These are phyloP conservation scores for Blastobotrys parvus DNA, from an alignment of 805 yeast genomes.

Conservation along the genomic window DNA sequence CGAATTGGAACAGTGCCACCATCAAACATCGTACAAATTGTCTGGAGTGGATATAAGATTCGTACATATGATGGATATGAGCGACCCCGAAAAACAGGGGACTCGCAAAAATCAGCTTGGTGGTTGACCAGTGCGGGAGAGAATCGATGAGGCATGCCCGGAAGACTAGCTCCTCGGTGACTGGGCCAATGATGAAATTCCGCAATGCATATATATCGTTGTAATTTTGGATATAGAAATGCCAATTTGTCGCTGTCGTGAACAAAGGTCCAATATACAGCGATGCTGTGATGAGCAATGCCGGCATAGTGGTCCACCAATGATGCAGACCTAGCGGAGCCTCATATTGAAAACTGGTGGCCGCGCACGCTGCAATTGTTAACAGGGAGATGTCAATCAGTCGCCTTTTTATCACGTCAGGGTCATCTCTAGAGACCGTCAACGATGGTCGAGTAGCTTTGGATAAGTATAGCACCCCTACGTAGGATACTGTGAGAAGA, in stretches of 20 bases:
- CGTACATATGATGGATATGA: slow-evolving; percentile 67
- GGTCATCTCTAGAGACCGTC: slow-evolving; percentile 15
- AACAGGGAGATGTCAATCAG: slow-evolving; percentile 27
- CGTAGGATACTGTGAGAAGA: slow-evolving; percentile 17
- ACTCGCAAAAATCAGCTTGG: slow-evolving; percentile 29
- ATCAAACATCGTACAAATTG: slow-evolving; percentile 7
- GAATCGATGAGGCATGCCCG: slow-evolving; percentile 38
- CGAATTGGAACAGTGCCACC: slow-evolving; percentile 41
- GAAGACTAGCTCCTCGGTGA: slow-evolving; percentile 70
- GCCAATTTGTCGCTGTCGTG: slow-evolving; percentile 17
- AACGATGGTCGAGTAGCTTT: slow-evolving; percentile 17
- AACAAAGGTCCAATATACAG: slow-evolving; percentile 44
- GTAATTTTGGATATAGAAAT: slow-evolving; percentile 17
- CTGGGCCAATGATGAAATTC: slow-evolving; percentile 60
- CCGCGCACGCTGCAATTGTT: slow-evolving; percentile 2
- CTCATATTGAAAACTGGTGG: too few relatives aligned
- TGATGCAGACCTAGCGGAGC: neutral
- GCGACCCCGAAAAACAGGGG: slow-evolving; percentile 71
- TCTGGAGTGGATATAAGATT: slow-evolving; percentile 28
- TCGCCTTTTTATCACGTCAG: slow-evolving; percentile 15
- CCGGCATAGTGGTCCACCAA: neutral
- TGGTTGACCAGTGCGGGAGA: slow-evolving; percentile 3
- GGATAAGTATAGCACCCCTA: slow-evolving; percentile 17
- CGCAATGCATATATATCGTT: slow-evolving; percentile 38
- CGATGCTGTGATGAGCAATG: slow-evolving; percentile 28